phyloP scores from a whole-genome alignment of 495 filamentous ascomycete species.

The Pyronema omphalodes region DNA sequence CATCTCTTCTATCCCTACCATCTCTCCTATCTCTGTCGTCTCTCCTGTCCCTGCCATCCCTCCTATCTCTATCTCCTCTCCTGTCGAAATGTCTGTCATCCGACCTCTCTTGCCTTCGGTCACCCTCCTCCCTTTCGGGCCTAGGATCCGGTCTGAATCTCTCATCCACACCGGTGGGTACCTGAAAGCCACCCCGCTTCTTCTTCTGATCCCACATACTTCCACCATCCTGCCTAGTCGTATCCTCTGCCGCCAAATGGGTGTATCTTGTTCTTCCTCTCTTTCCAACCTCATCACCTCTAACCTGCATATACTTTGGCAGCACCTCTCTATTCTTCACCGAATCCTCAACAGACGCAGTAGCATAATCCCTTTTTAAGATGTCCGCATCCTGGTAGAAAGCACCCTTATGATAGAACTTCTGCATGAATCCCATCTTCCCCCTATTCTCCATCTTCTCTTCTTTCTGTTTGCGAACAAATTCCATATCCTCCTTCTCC shows the following conservation, averaged over 20 bases:
- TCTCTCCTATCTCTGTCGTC: not conserved
- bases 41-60: not conserved
- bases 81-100: not conserved
- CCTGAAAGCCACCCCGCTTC: slow-evolving; percentile 25
- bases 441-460: slow-evolving; percentile 65
- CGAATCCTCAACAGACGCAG: slow-evolving; percentile 59
- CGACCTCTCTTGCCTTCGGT: not conserved
- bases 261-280: slow-evolving; percentile 80
- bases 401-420: slow-evolving; percentile 91
- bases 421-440: slow-evolving; percentile 81
- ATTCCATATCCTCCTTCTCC: slow-evolving; percentile 66
- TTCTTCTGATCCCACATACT: slow-evolving; percentile 28
- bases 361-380: slow-evolving; percentile 51
- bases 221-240: slow-evolving; percentile 55
- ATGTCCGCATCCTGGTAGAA: slow-evolving; percentile 70
- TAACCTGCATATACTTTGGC: slow-evolving; percentile 81
- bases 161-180: slow-evolving; percentile 33
- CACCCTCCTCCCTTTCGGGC: slow-evolving; percentile 17
- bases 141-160: slow-evolving; percentile 50
- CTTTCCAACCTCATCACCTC: slow-evolving; percentile 85
- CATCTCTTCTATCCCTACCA: not conserved
- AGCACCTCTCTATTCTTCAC: slow-evolving; percentile 59
- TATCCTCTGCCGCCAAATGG: slow-evolving; percentile 83
- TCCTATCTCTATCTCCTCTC: not conserved
- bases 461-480: slow-evolving; percentile 59